Conservation (phyloP, 306 rosid species). For the Medicago truncatula region DNA sequence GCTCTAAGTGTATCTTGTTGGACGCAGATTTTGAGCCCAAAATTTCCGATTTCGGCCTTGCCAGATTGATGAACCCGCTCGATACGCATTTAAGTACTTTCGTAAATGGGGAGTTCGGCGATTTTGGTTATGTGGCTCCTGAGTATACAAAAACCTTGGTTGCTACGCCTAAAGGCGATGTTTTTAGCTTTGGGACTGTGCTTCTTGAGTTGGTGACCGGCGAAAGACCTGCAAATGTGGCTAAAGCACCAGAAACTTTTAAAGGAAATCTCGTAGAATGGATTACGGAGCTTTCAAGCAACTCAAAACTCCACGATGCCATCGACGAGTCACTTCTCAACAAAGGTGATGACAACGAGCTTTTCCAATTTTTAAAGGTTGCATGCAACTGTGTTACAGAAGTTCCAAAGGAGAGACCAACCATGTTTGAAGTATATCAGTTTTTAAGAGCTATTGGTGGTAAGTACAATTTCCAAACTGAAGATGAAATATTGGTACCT, state of each 20-base stretch:
- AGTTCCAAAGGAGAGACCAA: constrained; percentile 83
- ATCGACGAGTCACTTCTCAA: constrained; percentile 66
- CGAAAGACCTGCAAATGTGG: constrained; percentile 71
- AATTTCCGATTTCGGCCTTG: constrained; percentile 95
- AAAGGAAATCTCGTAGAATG: constrained; percentile 90
- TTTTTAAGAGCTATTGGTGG: constrained; percentile 83
- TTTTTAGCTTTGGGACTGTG: constrained; percentile 88
- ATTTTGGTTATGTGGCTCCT: constrained; percentile 93
- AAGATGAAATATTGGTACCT: constrained; percentile 70
- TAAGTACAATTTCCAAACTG: constrained; percentile 71
- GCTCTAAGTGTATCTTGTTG: constrained; percentile 87
- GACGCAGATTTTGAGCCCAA: constrained; percentile 83
- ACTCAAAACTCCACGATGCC: constrained; percentile 61
- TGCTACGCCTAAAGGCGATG: constrained; percentile 93
- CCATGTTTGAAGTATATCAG: constrained; percentile 97
- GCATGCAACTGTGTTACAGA: constrained; percentile 72
- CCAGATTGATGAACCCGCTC: constrained; percentile 91
- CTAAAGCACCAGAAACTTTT: constrained; percentile 78
- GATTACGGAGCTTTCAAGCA: constrained; percentile 58
- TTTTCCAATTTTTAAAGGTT: constrained; percentile 89
- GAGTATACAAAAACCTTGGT: constrained; percentile 87
- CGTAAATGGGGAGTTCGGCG: constrained; percentile 93
- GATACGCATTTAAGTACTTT: constrained; percentile 98
- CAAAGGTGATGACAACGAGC: constrained; percentile 73
- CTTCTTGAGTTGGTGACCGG: constrained; percentile 96